Conservation (phyloP, 192 early-diverging fungal species). For the Backusella macrospora region DNA sequence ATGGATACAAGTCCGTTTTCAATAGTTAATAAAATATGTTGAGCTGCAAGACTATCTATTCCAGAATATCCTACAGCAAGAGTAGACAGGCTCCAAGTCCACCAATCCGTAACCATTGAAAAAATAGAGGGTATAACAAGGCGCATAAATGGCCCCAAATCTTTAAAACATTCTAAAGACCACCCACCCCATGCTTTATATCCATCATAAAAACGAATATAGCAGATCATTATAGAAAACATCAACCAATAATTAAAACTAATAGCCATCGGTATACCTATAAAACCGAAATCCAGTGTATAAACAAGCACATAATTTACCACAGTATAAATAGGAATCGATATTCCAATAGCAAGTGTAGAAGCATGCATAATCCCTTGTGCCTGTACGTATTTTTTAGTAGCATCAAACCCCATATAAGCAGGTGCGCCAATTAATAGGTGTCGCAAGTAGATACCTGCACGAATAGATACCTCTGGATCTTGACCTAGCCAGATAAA, state of each 20-base stretch:
- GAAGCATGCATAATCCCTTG: slow-evolving; percentile 90
- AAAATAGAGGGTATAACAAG: slow-evolving; percentile 80
- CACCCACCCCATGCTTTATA: slow-evolving; percentile 87
- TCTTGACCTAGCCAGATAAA: slow-evolving; percentile 78
- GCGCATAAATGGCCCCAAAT: slow-evolving; percentile 55
- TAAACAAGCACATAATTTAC: slow-evolving; percentile 82
- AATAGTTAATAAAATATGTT: slow-evolving; percentile 77
- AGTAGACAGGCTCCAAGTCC: slow-evolving; percentile 71
- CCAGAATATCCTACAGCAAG: slow-evolving; percentile 71
- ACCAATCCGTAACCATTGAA: slow-evolving; percentile 78
- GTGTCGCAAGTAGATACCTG: slow-evolving; percentile 62
- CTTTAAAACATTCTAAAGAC: slow-evolving; percentile 66
- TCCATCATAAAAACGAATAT: slow-evolving; percentile 60
- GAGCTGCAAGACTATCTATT: slow-evolving; percentile 74
- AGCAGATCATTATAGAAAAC: slow-evolving; percentile 63
- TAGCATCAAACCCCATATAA: slow-evolving; percentile 77
- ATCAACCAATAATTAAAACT: slow-evolving; percentile 77
- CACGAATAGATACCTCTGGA: slow-evolving; percentile 61
- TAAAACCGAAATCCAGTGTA: slow-evolving; percentile 80
- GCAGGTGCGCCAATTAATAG: slow-evolving; percentile 75
- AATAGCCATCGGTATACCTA: slow-evolving; percentile 84
- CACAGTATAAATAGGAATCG: slow-evolving; percentile 71
- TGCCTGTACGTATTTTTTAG: slow-evolving; percentile 84
- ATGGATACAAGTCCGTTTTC: slow-evolving; percentile 69
- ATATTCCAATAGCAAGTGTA: slow-evolving; percentile 70